A percentile compares a stretch with the other conserved stretches of the same genome.
Evolutionary conservation across 2,329 filamentous ascomycete species (phyloP).

Genomic region (Fonsecaea multimorphosa): DNA sequence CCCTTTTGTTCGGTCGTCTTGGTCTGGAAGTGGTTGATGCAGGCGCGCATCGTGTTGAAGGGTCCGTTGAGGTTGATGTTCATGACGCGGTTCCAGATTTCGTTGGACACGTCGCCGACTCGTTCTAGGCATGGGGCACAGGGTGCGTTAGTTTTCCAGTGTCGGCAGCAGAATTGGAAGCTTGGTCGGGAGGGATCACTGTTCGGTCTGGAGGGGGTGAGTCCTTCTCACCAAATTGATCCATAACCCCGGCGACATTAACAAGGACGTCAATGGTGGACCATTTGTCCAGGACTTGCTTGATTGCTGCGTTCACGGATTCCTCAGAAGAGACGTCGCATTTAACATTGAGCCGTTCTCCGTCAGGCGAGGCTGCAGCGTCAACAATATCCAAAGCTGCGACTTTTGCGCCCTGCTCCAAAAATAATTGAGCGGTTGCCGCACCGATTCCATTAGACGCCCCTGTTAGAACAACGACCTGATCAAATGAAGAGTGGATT

Average conservation of each 20-base stretch:
- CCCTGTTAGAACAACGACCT: conserved; percentile 11
- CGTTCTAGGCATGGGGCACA: not conserved
- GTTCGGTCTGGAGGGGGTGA: not conserved
- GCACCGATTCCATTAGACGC: conserved; percentile 15
- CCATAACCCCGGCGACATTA: conserved; percentile 18
- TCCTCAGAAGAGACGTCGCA: conserved; percentile 16
- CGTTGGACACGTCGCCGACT: conserved; percentile 13
- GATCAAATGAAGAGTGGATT: not conserved
- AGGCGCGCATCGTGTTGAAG: conserved; percentile 16
- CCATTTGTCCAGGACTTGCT: conserved; percentile 19
- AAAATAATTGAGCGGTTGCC: conserved; percentile 16
- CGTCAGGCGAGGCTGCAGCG: not conserved
- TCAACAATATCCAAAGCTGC: conserved; percentile 15
- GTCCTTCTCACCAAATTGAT: conserved; percentile 7
- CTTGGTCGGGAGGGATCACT: not conserved
- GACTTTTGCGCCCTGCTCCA: conserved; percentile 14
- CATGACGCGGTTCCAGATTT: conserved; percentile 19
- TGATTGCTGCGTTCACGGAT: conserved; percentile 16
- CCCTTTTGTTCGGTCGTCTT: conserved; percentile 17
- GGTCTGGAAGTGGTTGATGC: conserved; percentile 14
- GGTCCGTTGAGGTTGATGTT: conserved; percentile 17
- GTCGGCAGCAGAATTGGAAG: not conserved
- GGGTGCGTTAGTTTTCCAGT: not conserved
- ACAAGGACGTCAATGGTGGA: conserved; percentile 4
- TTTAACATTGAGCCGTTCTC: conserved; percentile 12